These are phyloP conservation scores for Rhizoclosmatium globosum DNA, from an alignment of 192 early-diverging fungal species.

Conservation along the genomic window DNA sequence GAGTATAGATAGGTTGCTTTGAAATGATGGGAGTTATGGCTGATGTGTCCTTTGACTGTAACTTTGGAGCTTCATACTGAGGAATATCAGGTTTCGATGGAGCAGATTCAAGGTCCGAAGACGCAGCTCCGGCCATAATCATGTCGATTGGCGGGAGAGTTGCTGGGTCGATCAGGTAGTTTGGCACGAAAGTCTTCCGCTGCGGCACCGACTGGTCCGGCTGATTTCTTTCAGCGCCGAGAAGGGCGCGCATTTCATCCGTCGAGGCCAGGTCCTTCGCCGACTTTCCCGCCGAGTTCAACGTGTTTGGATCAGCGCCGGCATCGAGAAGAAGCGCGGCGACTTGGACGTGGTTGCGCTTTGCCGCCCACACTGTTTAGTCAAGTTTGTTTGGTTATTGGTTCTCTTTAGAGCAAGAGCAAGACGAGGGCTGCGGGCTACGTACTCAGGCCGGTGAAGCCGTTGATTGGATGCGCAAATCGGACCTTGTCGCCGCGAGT, in stretches of 20 bases:
- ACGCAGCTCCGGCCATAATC: background rate
- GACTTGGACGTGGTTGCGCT: constrained; percentile 19
- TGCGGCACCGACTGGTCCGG: background rate
- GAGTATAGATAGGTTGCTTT: background rate
- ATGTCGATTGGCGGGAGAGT: constrained; percentile 11
- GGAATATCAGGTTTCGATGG: background rate
- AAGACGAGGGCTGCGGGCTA: too few relatives aligned
- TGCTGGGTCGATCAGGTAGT: constrained; percentile 23
- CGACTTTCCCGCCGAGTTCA: background rate
- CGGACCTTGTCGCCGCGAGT: background rate
- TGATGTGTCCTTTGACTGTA: background rate
- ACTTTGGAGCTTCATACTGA: background rate
- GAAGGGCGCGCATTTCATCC: background rate
- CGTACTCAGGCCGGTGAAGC: background rate
- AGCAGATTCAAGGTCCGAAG: background rate
- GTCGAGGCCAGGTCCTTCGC: background rate
- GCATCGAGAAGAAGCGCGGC: constrained; percentile 15
- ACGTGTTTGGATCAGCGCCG: constrained; percentile 7
- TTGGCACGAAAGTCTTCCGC: constrained; percentile 7
- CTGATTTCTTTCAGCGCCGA: background rate
- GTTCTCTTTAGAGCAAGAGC: background rate
- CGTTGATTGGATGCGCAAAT: constrained; percentile 23
- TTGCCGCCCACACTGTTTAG: constrained; percentile 21
- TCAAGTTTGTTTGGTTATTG: background rate
- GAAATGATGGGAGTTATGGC: background rate